Conservation (phyloP, 306 rosid genomes). For the Cicer yamashitae region DNA sequence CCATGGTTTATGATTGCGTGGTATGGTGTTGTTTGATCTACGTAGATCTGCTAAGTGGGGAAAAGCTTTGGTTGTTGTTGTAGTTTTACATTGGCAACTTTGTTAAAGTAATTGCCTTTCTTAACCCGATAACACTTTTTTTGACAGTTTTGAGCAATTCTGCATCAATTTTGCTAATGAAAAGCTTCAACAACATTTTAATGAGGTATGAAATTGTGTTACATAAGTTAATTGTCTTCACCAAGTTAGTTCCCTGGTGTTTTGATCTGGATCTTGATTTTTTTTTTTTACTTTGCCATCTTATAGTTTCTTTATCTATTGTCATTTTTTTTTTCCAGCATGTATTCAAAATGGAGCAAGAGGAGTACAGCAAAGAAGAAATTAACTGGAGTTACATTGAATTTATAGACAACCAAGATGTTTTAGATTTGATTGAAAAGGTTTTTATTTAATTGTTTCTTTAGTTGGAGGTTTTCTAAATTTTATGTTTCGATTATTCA, state of each 20-base stretch:
- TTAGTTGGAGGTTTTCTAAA: conserved; percentile 19
- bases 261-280: conserved; percentile 22
- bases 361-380: conserved; percentile 91
- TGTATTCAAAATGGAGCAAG: conserved; percentile 99
- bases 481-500: neutral
- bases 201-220: conserved; percentile 66
- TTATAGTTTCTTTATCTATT: conserved; percentile 28
- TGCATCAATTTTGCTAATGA: conserved; percentile 99
- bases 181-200: conserved; percentile 98
- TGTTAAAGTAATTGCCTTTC: conserved; percentile 14
- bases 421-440: conserved; percentile 95
- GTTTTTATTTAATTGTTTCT: conserved; percentile 49
- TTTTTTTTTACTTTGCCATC: conserved; percentile 5
- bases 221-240: conserved; percentile 7
- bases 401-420: conserved; percentile 97
- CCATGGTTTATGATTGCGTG: conserved; percentile 3
- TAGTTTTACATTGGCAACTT: conserved; percentile 11
- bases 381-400: conserved; percentile 99
- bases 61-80: neutral
- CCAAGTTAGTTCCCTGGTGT: conserved; percentile 25
- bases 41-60: neutral
- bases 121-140: conserved; percentile 34
- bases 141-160: conserved; percentile 95
- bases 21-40: conserved; percentile 4
- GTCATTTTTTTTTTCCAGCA: conserved; percentile 65